phyloP scores from a whole-genome alignment of 331 rosid genomes.

The Pyracantha coccinea region DNA sequence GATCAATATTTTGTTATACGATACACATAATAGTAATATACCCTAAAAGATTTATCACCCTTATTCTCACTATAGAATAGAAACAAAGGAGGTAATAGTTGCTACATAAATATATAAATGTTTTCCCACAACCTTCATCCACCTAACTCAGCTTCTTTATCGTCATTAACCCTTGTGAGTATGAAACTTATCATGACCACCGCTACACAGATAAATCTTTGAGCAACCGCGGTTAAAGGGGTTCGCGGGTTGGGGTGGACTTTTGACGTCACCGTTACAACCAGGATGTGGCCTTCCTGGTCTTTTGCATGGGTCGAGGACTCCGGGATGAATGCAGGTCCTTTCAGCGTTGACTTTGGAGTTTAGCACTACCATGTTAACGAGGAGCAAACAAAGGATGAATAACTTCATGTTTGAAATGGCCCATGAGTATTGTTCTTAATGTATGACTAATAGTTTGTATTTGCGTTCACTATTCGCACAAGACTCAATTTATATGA shows the following conservation, averaged over 20 bases:
- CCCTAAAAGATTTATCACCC: too few species aligned
- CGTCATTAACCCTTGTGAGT: neutral
- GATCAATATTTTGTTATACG: too few species aligned
- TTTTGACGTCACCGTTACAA: neutral
- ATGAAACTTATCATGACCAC: too few species aligned
- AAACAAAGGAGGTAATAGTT: too few species aligned
- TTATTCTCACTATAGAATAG: too few species aligned
- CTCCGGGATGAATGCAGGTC: neutral
- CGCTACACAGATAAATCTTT: neutral
- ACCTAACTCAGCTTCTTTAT: too few species aligned
- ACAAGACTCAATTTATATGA: too few species aligned
- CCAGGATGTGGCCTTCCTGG: conserved; percentile 2
- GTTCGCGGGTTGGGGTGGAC: neutral
- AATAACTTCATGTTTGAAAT: neutral
- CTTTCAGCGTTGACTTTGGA: neutral
- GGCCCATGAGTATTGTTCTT: neutral
- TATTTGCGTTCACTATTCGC: too few species aligned
- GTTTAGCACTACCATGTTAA: neutral
- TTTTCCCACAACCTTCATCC: too few species aligned
- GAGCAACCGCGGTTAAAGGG: neutral
- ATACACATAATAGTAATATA: too few species aligned
- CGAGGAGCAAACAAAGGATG: neutral
- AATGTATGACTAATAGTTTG: too few species aligned
- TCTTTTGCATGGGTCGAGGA: neutral
- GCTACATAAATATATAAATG: too few species aligned